Evolutionary conservation across 169 alveolate genomes (phyloP).

Genomic region (Eimeria maxima): DNA sequence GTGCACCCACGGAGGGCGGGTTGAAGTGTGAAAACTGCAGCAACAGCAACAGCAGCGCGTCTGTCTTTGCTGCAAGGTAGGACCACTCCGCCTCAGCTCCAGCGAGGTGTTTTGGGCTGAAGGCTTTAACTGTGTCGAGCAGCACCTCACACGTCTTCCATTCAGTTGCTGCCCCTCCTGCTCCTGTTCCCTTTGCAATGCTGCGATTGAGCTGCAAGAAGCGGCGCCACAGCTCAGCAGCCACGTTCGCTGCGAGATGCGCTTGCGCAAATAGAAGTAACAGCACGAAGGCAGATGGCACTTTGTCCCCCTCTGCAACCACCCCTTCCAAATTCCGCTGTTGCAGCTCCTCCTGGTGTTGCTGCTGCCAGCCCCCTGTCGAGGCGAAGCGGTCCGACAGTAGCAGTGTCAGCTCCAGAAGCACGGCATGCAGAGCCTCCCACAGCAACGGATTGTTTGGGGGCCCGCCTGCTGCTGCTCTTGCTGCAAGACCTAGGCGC

Average conservation of each 20-base stretch:
- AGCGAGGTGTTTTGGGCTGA: slow-evolving; percentile 49
- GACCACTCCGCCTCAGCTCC: slow-evolving; percentile 77
- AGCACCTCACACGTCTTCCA: not conserved
- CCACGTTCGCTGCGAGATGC: slow-evolving; percentile 41
- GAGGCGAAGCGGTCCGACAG: slow-evolving; percentile 67
- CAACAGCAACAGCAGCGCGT: slow-evolving; percentile 70
- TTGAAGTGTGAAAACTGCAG: slow-evolving; percentile 60
- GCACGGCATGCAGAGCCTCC: slow-evolving; percentile 62
- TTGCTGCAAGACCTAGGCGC: slow-evolving; percentile 69
- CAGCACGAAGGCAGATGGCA: slow-evolving; percentile 62
- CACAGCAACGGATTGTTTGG: slow-evolving; percentile 74
- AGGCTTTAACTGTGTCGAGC: slow-evolving; percentile 50
- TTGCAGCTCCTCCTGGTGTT: not conserved
- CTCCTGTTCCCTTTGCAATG: not conserved
- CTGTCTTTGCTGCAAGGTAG: slow-evolving; percentile 65
- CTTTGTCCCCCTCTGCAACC: slow-evolving; percentile 61
- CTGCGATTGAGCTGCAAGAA: slow-evolving; percentile 27
- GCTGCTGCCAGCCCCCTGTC: slow-evolving; percentile 56
- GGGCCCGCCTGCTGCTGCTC: slow-evolving; percentile 79
- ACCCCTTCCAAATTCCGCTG: slow-evolving; percentile 19
- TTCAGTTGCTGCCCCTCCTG: slow-evolving; percentile 5
- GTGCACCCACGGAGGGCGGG: not conserved
- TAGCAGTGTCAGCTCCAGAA: slow-evolving; percentile 79
- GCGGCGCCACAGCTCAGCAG: slow-evolving; percentile 72
- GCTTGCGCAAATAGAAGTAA: slow-evolving; percentile 68